phyloP scores from a whole-genome alignment of 495 filamentous ascomycete species.

The Cenococcum geophilum region DNA sequence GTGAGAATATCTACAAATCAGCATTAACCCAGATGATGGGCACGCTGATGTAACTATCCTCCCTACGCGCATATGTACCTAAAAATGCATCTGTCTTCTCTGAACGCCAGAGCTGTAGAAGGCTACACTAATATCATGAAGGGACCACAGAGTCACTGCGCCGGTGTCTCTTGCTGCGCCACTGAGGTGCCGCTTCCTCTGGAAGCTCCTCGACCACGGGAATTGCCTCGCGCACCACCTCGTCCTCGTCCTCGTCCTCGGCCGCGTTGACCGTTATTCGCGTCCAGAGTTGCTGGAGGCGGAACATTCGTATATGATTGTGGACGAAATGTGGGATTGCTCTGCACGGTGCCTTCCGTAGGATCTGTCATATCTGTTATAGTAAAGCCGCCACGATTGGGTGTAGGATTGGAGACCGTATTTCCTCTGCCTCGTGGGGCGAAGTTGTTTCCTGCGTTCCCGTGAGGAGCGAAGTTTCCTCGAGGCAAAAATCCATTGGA shows the following conservation, averaged over 20 bases:
- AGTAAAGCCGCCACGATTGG: constrained; percentile 48
- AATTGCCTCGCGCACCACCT: constrained; percentile 22
- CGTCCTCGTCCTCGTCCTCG: constrained; percentile 30
- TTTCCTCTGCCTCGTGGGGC: constrained; percentile 30
- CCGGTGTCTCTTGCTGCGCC: too few relatives aligned
- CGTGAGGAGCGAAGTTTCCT: constrained; percentile 37
- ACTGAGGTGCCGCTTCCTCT: constrained; percentile 10
- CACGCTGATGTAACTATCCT: too few relatives aligned
- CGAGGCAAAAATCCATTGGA: neutral
- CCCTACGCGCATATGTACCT: too few relatives aligned
- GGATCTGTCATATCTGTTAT: constrained; percentile 49
- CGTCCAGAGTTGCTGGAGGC: constrained; percentile 64
- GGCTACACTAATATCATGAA: too few relatives aligned
- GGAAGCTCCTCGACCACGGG: constrained; percentile 19
- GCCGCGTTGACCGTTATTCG: constrained; percentile 44
- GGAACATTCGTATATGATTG: constrained; percentile 68
- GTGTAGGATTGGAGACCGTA: constrained; percentile 38
- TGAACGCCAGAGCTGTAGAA: too few relatives aligned
- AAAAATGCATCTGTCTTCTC: too few relatives aligned
- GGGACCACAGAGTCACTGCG: too few relatives aligned
- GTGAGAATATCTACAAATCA: too few relatives aligned
- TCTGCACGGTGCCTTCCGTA: constrained; percentile 45
- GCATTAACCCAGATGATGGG: too few relatives aligned
- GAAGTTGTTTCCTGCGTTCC: constrained; percentile 15
- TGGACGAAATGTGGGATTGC: constrained; percentile 52